Conservation (phyloP, 345 rosid species). For the Erucastrum elatum region DNA sequence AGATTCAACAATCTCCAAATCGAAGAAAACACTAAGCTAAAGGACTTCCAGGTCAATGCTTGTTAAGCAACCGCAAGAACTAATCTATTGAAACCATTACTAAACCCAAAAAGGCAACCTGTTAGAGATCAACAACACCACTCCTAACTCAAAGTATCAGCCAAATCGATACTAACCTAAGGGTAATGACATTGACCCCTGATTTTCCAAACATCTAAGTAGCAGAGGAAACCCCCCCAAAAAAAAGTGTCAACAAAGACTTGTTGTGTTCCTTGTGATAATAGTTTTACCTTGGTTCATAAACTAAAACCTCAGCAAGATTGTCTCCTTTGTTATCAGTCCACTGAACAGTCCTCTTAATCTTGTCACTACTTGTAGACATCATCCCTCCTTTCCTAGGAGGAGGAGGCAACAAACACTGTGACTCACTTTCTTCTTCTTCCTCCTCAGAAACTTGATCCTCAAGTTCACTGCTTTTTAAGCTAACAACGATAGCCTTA, state of each 20-base stretch:
- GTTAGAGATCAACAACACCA: background rate
- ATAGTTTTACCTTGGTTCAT: conserved; percentile 69
- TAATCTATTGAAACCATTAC: background rate
- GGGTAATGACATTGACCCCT: too few relatives aligned
- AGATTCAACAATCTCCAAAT: too few relatives aligned
- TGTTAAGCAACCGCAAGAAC: background rate
- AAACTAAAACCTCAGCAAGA: conserved; percentile 79
- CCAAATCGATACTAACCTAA: background rate
- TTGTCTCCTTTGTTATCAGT: conserved; percentile 80
- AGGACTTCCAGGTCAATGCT: background rate
- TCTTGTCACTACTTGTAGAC: conserved; percentile 59
- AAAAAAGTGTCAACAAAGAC: background rate
- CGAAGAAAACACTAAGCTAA: background rate
- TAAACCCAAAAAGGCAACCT: background rate
- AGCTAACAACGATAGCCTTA: conserved; percentile 26
- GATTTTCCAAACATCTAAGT: background rate
- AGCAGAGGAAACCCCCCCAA: background rate
- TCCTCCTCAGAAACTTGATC: conserved; percentile 45
- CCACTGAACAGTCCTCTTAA: conserved; percentile 82
- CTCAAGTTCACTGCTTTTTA: conserved; percentile 41
- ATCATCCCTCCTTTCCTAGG: conserved; percentile 74
- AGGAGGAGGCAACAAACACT: conserved; percentile 75
- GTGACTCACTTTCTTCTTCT: conserved; percentile 65
- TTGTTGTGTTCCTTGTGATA: background rate
- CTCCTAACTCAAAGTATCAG: too few relatives aligned